A percentile compares a stretch with the other conserved stretches of the same genome.
Conservation (phyloP, 2,329 filamentous ascomycete species). For the Aplosporella prunicola region DNA sequence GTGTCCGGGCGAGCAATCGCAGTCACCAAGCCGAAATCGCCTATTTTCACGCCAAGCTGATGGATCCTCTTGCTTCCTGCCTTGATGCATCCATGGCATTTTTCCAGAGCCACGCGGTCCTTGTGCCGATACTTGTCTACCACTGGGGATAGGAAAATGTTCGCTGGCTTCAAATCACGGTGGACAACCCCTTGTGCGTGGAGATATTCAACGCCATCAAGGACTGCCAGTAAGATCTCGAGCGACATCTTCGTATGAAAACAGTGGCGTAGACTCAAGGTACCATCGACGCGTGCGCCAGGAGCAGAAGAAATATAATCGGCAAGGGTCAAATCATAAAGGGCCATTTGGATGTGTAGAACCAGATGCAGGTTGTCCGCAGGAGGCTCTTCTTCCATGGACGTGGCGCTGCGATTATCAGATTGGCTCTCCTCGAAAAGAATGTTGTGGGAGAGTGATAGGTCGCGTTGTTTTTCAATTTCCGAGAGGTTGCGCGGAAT, state of each 20-base stretch:
- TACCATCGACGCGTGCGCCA: constrained; percentile 5
- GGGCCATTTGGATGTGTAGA: constrained; percentile 59
- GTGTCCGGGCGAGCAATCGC: constrained; percentile 36
- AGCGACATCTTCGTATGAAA: constrained; percentile 52
- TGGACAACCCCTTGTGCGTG: constrained; percentile 53
- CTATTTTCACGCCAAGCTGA: constrained; percentile 53
- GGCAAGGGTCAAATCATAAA: constrained; percentile 53
- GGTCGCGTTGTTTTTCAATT: constrained; percentile 15
- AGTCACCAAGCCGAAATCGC: constrained; percentile 58
- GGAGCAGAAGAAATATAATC: constrained; percentile 42
- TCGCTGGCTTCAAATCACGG: constrained; percentile 59
- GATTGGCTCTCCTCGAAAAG: constrained; percentile 15
- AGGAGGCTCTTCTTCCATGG: no score
- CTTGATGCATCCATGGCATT: constrained; percentile 37
- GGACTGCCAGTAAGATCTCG: constrained; percentile 47
- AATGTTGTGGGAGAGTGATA: no score
- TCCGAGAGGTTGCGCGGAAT: constrained; percentile 25
- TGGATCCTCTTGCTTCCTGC: constrained; percentile 13
- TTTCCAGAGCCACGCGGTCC: constrained; percentile 38
- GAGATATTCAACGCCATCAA: constrained; percentile 56
- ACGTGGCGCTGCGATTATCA: background rate
- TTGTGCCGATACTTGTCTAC: constrained; percentile 25
- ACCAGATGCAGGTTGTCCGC: no score
- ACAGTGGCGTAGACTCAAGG: constrained; percentile 45
- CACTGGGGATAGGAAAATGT: constrained; percentile 53